Base-by-base conservation (phyloP, 106 monocot genomes). In the Allium fistulosum region DNA sequence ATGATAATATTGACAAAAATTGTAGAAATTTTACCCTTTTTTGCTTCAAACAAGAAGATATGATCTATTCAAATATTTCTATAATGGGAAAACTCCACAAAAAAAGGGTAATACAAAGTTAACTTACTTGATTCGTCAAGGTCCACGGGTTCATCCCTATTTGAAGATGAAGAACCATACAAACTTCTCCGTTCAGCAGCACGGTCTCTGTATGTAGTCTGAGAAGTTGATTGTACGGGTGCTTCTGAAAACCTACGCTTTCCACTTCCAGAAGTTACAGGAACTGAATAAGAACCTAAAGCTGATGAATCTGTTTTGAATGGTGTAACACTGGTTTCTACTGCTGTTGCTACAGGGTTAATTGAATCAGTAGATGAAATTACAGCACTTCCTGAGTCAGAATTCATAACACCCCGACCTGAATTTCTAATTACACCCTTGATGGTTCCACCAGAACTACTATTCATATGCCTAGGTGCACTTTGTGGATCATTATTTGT, bases 131-230 rank as follows among this genome's bases (percentile, higher is more conserved):
- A 77, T 78, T 96, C 92, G 57, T 69, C 84, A 66, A 47, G 14
- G 48, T 78, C 81, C 28, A 75, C 76, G 14, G 59, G 49, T 15
- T 73, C 82, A 79, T 88, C 74, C 51, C 70, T 77, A 49, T 26
- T 16, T 57, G 76, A 78, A 16, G 90, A 71, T 27, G 84, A 84
- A 65, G 96, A 96, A 48, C 99, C 99, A 83, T 99, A 99, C 8
- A 90, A 74, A 61, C 67, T 93, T 69, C 99, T 80, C 58, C 99
- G 84, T 75, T 99, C 99, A 45, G 99, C 99, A 55, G 99, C 99
- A 56, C 99, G 82, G 59, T 99, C 99, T 73, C 99, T 90, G 61
- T 99, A 99, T 7, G 70, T 63, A 16, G 81, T 52, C 70, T 87
- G 97, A 55, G 68, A 4, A 67, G 53, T 49, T 37, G 74, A 70